Conservation (phyloP, 1,284 basidiomycete species). For the Papiliotrema fonsecae region DNA sequence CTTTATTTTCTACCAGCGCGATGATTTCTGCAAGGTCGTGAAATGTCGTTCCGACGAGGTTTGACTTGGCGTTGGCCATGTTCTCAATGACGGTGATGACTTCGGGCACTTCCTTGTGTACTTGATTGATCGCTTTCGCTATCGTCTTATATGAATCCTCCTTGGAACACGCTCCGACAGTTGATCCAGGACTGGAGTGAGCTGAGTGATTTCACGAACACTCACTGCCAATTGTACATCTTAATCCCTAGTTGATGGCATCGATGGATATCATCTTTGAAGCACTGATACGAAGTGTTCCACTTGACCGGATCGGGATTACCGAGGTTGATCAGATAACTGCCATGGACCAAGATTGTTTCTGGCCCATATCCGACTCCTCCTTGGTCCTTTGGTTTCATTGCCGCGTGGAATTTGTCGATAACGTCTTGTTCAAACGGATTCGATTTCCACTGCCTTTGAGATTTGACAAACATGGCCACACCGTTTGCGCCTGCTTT, state of each 20-base stretch:
- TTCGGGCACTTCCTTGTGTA: conserved; percentile 61
- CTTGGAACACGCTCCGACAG: conserved; percentile 62
- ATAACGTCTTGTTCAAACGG: conserved; percentile 56
- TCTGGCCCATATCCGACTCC: conserved; percentile 57
- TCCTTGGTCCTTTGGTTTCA: conserved; percentile 50
- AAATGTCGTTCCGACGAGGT: conserved; percentile 70
- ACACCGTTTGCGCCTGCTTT: conserved; percentile 74
- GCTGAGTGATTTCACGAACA: conserved; percentile 11
- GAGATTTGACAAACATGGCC: conserved; percentile 77
- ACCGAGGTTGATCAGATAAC: conserved; percentile 77
- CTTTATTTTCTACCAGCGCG: conserved; percentile 65
- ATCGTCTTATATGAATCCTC: conserved; percentile 63
- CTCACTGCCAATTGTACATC: conserved; percentile 81
- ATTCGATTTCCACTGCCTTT: conserved; percentile 70
- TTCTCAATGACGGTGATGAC: conserved; percentile 75
- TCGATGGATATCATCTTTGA: conserved; percentile 74
- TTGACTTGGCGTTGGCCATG: conserved; percentile 74
- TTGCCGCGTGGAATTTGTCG: conserved; percentile 55
- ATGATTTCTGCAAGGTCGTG: conserved; percentile 67
- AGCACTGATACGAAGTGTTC: conserved; percentile 71
- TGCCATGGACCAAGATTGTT: conserved; percentile 72
- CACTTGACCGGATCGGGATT: conserved; percentile 59
- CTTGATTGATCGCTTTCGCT: conserved; percentile 69
- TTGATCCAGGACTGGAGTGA: conserved; percentile 65
- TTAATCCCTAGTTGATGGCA: conserved; percentile 71